phyloP scores from a whole-genome alignment of 495 filamentous ascomycete genomes.

The Neurospora sp. region DNA sequence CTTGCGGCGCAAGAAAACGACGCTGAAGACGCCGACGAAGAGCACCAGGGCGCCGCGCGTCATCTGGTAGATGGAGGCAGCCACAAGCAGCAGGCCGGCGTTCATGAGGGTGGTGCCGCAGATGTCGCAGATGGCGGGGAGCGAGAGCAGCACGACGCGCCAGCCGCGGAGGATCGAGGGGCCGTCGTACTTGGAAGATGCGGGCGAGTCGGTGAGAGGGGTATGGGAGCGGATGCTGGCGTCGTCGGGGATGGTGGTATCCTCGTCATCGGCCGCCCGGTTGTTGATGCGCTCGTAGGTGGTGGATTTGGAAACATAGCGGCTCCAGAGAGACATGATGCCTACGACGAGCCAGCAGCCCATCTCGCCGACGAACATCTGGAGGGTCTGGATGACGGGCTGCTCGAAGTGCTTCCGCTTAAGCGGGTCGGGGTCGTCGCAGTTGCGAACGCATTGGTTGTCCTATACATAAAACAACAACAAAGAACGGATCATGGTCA shows the following conservation, averaged over 20 bases:
- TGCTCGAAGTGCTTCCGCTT: constrained; percentile 72
- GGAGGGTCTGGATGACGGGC: constrained; percentile 87
- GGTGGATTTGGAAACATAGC: constrained; percentile 36
- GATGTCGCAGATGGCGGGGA: constrained; percentile 90
- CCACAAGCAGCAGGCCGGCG: constrained; percentile 84
- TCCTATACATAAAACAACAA: constrained; percentile 43
- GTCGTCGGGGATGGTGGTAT: constrained; percentile 29
- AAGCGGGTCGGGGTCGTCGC: constrained; percentile 61
- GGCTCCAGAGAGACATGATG: constrained; percentile 49
- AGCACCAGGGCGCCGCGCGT: constrained; percentile 87
- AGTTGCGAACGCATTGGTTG: constrained; percentile 91
- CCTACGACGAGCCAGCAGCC: constrained; percentile 85
- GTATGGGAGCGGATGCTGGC: constrained; percentile 37
- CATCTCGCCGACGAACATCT: constrained; percentile 92
- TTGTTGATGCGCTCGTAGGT: constrained; percentile 51
- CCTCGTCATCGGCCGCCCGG: constrained; percentile 21
- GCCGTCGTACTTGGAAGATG: constrained; percentile 11
- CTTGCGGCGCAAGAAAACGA: constrained; percentile 72
- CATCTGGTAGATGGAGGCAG: constrained; percentile 97
- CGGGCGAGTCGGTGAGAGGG: constrained; percentile 36
- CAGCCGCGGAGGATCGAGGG: constrained; percentile 54
- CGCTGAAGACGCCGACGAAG: constrained; percentile 92
- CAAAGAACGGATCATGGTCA: not conserved
- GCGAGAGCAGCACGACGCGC: constrained; percentile 65
- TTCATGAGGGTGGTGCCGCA: constrained; percentile 95